Evolutionary conservation across 1,284 basidiomycete genomes (phyloP), one percentile per base, ranked within the genome.

Genomic region (Xerocomus cyaneibrunnescens): DNA sequence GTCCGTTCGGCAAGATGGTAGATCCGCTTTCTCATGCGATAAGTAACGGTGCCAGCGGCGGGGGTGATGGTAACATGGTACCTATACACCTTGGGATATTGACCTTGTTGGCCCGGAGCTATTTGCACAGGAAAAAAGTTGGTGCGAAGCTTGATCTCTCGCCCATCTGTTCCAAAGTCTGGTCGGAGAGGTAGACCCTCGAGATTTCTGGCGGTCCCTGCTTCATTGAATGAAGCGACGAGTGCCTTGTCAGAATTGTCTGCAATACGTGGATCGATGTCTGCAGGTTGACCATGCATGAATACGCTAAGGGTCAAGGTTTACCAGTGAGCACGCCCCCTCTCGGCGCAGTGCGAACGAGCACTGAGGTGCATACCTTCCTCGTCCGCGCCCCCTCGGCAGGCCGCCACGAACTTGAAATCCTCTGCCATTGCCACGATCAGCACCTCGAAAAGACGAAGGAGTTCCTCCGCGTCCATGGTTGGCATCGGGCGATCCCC

Each of bases 111-210:
- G n/a, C n/a, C n/a, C n/a, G n/a, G n/a, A n/a, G n/a, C n/a, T 16
- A 87, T 71, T 36, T 74, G 74, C 17, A 91, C 74, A 1, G 87
- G 81, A 69, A 90, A 90, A 72, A 84, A 89, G 58, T 91, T 91
- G 13, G 87, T 75, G 13, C 88, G 81, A 34, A 91, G 72, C 56
- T 78, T 84, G 67, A 89, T 80, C 28, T 67, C 55, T 12, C 48
- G 76, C 8, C 89, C 89, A 1, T 58, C 61, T 0, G 73, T 83
- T 5, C 89, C 89, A 64, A 82, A 87, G 51, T 76, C 83, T 14
- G 86, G 87, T 22, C 89, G 82, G 7, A 78, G 57, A 13, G 89
- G 89, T 38, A 89, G 73, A 12, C 83, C 78, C 36, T 74, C 72
- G 1, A 72, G 56, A n/a, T 48, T 60, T 2, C 66, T n/a, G n/a